A percentile compares a stretch with the other conserved stretches of the same genome.
phyloP scores from a whole-genome alignment of 2,329 filamentous ascomycete genomes.

The Nannizziopsis barbatae region DNA sequence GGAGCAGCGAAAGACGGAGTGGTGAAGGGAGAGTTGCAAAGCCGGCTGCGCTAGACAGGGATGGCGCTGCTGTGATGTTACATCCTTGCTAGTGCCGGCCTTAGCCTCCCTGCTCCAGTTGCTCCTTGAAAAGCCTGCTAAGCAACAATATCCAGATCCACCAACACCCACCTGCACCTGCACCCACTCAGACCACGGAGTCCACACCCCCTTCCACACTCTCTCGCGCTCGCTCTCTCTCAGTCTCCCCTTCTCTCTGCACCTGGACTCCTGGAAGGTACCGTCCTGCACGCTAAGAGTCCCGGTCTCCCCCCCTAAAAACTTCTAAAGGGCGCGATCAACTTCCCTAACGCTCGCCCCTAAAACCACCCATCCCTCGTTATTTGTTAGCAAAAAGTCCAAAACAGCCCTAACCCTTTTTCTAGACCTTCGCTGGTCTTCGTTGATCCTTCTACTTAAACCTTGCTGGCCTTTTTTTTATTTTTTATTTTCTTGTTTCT shows the following conservation, averaged over 20 bases:
- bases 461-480: conserved; percentile 1
- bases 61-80: conserved; percentile 8
- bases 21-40: conserved; percentile 2
- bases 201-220: neutral
- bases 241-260: neutral
- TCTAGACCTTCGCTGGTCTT: conserved; percentile 15
- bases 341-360: too few relatives aligned
- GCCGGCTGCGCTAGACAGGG: conserved; percentile 7
- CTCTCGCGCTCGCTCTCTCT: conserved; percentile 5
- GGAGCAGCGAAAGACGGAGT: neutral
- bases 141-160: too few relatives aligned
- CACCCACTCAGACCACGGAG: too few relatives aligned
- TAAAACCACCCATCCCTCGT: conserved; percentile 3
- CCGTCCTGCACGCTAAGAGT: too few relatives aligned
- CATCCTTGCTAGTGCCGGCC: conserved; percentile 10
- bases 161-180: too few relatives aligned
- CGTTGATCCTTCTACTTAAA: conserved; percentile 16
- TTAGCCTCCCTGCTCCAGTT: neutral
- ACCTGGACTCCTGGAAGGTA: neutral
- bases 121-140: neutral
- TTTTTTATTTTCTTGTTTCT: conserved; percentile 4
- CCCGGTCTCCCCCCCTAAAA: too few relatives aligned
- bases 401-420: conserved; percentile 14
- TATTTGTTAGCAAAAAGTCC: conserved; percentile 8
- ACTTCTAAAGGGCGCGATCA: too few relatives aligned